phyloP scores from a whole-genome alignment of 2,329 filamentous ascomycete species.

The Neonectria coccinea region DNA sequence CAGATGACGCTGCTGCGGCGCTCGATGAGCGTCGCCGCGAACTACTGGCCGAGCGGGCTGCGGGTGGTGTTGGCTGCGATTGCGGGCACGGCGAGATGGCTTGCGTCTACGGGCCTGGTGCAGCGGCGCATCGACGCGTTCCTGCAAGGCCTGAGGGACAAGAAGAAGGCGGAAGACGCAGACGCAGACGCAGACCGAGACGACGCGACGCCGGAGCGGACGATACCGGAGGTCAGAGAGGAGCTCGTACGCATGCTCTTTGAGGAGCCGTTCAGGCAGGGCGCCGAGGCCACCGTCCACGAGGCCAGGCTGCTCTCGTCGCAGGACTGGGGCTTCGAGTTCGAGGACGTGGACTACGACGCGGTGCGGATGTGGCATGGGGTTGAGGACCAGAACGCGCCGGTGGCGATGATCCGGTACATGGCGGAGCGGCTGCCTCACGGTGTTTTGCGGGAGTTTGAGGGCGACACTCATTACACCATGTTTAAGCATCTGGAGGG shows the following conservation, averaged over 20 bases:
- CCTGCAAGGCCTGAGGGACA: constrained; percentile 25
- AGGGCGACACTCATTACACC: constrained; percentile 50
- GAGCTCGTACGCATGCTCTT: constrained; percentile 46
- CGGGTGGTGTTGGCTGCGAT: constrained; percentile 23
- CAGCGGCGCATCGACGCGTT: constrained; percentile 27
- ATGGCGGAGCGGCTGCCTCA: constrained; percentile 52
- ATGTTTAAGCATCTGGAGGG: constrained; percentile 42
- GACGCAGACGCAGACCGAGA: constrained; percentile 1
- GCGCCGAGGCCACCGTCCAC: constrained; percentile 39
- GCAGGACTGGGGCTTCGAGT: constrained; percentile 46
- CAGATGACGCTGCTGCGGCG: constrained; percentile 47
- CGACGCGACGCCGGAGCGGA: not conserved
- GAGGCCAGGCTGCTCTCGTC: constrained; percentile 48
- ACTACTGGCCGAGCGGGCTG: constrained; percentile 42
- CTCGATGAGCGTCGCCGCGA: constrained; percentile 32
- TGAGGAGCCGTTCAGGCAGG: constrained; percentile 48
- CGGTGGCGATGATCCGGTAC: constrained; percentile 50
- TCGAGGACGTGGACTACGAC: constrained; percentile 45
- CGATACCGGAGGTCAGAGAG: constrained; percentile 40
- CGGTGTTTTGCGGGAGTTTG: constrained; percentile 48
- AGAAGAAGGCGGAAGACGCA: constrained; percentile 11
- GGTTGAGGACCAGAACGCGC: constrained; percentile 47
- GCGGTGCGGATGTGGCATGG: constrained; percentile 51
- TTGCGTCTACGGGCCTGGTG: constrained; percentile 19
- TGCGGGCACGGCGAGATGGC: constrained; percentile 18